Evolutionary conservation across 805 yeast genomes (phyloP).

Genomic region (Sungouiozyma intestinalis): DNA sequence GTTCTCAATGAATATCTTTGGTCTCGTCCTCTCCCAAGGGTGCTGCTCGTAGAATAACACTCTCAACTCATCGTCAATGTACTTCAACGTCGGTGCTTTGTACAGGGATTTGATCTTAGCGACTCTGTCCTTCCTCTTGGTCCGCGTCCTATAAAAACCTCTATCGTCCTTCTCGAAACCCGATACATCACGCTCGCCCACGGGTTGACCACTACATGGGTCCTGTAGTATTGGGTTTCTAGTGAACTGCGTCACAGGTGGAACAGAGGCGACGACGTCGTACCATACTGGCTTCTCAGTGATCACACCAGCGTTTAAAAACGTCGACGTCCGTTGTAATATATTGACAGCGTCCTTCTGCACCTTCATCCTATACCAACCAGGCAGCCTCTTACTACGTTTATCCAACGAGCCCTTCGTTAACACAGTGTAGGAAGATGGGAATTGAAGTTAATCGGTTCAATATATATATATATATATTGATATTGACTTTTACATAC

Average conservation of each 20-base stretch:
- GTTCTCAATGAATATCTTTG: slow-evolving; percentile 73
- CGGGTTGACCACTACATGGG: slow-evolving; percentile 11
- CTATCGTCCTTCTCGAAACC: slow-evolving; percentile 6
- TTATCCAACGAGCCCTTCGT: too few relatives aligned
- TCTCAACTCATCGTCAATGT: slow-evolving; percentile 66
- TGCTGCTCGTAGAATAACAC: slow-evolving; percentile 79
- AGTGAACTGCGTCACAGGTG: slow-evolving; percentile 57
- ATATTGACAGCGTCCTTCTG: slow-evolving; percentile 68
- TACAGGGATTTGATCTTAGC: slow-evolving; percentile 13
- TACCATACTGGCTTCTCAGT: slow-evolving; percentile 79
- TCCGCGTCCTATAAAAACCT: slow-evolving; percentile 29
- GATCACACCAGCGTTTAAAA: slow-evolving; percentile 60
- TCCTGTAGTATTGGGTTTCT: slow-evolving; percentile 22
- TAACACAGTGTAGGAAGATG: too few relatives aligned
- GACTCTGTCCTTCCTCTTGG: slow-evolving; percentile 14
- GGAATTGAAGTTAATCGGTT: background rate
- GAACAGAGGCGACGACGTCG: slow-evolving; percentile 69
- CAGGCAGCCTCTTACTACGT: background rate
- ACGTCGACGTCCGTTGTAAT: slow-evolving; percentile 70
- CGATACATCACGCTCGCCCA: slow-evolving; percentile 11
- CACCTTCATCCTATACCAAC: slow-evolving; percentile 43
- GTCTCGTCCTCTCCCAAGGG: slow-evolving; percentile 96
- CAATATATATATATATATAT: background rate
- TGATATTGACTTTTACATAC: background rate
- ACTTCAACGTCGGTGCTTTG: slow-evolving; percentile 24